Conservation (phyloP, 805 yeast species). For the Wickerhamomyces silvicola region DNA sequence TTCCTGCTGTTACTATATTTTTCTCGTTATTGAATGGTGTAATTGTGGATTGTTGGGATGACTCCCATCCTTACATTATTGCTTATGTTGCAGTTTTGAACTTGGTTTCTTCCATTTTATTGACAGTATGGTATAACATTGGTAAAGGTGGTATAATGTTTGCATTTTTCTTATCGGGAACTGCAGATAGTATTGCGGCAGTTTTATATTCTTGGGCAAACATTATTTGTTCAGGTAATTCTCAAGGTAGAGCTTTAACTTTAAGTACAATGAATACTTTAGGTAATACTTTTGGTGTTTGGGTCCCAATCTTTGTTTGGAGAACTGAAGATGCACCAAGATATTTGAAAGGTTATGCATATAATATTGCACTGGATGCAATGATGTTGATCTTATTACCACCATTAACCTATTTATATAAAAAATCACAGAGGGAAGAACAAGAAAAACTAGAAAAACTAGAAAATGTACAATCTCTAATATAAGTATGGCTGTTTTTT, state of each 20-base stretch:
- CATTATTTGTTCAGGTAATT: constrained; percentile 49
- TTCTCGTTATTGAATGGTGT: constrained; percentile 24
- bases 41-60: constrained; percentile 22
- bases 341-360: constrained; percentile 45
- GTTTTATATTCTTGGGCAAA: constrained; percentile 53
- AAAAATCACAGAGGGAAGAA: constrained; percentile 1
- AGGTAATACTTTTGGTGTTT: constrained; percentile 49
- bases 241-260: constrained; percentile 45
- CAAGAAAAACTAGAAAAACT: too few species aligned
- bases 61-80: constrained; percentile 22
- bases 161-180: constrained; percentile 50
- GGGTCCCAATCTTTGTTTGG: constrained; percentile 32
- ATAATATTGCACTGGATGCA: constrained; percentile 16
- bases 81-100: constrained; percentile 27
- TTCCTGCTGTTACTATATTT: constrained; percentile 39
- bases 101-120: constrained; percentile 4
- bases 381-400: constrained; percentile 21
- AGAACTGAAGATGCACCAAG: constrained; percentile 50
- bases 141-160: constrained; percentile 52
- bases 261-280: constrained; percentile 45
- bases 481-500: too few species aligned
- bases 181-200: constrained; percentile 58
- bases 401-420: constrained; percentile 22
- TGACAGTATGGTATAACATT: constrained; percentile 39
- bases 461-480: neutral